Evolutionary conservation across 1,139 yeast genomes (phyloP).

Genomic region (Suhomyces yuchorum): DNA sequence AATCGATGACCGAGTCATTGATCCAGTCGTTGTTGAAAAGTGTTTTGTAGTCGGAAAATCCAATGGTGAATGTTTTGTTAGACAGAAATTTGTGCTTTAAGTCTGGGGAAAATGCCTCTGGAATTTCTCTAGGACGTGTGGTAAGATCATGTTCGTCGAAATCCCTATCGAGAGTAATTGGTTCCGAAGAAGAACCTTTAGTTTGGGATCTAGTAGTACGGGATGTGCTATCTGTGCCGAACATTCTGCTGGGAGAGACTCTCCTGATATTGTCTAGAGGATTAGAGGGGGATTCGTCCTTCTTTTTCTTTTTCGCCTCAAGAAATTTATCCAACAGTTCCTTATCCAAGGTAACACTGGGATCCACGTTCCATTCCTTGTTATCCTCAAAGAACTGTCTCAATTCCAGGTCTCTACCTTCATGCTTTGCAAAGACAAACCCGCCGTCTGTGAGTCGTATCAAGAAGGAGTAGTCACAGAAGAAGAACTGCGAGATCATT

Average conservation of each 20-base stretch:
- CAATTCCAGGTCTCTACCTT: constrained; percentile 13
- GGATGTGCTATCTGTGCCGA: neutral
- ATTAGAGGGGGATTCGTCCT: neutral
- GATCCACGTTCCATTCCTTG: constrained; percentile 13
- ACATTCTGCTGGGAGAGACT: constrained; percentile 9
- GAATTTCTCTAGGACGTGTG: constrained; percentile 13
- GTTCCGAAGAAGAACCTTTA: constrained; percentile 6
- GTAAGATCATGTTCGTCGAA: constrained; percentile 5
- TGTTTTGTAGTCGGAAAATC: constrained; percentile 65
- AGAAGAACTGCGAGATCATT: constrained; percentile 13
- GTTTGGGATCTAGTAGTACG: constrained; percentile 10
- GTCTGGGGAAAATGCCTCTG: constrained; percentile 48
- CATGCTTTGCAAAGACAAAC: constrained; percentile 13
- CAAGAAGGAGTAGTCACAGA: constrained; percentile 15
- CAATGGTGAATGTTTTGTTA: constrained; percentile 51
- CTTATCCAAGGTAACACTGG: constrained; percentile 7
- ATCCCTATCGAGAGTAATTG: constrained; percentile 8
- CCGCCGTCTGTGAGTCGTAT: constrained; percentile 14
- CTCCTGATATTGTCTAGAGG: constrained; percentile 6
- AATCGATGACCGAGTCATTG: constrained; percentile 72
- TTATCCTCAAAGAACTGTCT: constrained; percentile 12
- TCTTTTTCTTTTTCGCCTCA: constrained; percentile 3
- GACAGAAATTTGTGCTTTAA: constrained; percentile 53
- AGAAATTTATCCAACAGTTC: constrained; percentile 9
- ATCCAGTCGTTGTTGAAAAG: constrained; percentile 74